phyloP scores from a whole-genome alignment of 768 basidiomycete species.

The Leccinum arenicola region DNA sequence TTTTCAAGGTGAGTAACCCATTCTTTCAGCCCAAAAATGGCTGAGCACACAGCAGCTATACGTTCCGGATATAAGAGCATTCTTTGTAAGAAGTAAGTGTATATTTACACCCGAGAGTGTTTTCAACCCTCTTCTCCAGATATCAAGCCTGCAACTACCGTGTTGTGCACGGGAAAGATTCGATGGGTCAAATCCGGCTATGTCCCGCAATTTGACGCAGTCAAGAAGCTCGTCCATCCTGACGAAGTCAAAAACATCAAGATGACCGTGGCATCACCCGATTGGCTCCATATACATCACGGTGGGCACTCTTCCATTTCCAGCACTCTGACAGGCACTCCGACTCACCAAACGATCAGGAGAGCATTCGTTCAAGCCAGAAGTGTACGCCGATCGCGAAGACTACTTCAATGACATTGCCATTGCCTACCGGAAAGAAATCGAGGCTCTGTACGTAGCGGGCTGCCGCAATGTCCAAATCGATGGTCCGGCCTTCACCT shows the following conservation, averaged over 20 bases:
- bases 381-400: neutral
- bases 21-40: neutral
- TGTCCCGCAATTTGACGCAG: neutral
- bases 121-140: neutral
- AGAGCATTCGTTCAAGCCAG: neutral
- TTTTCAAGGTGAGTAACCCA: neutral
- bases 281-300: neutral
- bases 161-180: neutral
- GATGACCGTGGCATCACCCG: neutral
- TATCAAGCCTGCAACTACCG: neutral
- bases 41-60: neutral
- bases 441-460: neutral
- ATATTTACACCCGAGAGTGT: neutral
- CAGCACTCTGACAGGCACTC: neutral
- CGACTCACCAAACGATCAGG: neutral
- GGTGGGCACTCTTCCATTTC: neutral
- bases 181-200: neutral
- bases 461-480: neutral
- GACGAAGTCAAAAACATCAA: neutral
- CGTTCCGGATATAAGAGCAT: neutral
- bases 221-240: neutral
- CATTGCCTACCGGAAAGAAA: neutral
- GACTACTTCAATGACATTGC: neutral
- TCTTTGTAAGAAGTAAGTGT: neutral
- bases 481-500: neutral